Evolutionary conservation across 202 grass and related monocot species (phyloP).

Genomic region (Zoysia matrella): DNA sequence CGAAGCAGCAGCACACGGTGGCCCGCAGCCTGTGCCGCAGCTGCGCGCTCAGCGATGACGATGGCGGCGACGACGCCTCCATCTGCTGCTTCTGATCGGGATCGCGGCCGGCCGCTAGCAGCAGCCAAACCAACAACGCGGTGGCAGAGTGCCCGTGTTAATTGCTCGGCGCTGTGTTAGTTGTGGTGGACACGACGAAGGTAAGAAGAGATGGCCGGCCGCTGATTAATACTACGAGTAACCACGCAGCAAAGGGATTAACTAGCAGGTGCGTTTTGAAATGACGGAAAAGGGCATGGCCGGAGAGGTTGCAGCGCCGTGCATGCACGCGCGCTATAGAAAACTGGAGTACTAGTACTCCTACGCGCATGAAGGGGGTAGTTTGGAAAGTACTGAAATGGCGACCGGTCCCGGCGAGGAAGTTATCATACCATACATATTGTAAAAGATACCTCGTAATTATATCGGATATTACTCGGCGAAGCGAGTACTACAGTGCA

Average conservation of each 20-base stretch:
- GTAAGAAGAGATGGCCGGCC: not conserved
- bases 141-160: not conserved
- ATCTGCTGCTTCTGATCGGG: not conserved
- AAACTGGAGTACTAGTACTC: too few species aligned
- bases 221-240: not conserved
- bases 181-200: conserved; percentile 4
- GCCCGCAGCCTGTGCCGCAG: conserved; percentile 39
- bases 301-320: too few species aligned
- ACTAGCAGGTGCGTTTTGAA: not conserved
- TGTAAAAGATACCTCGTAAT: too few species aligned
- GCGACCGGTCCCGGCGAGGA: too few species aligned
- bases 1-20: conserved; percentile 48
- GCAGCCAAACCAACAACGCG: too few species aligned
- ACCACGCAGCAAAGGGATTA: not conserved
- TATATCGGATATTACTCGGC: too few species aligned
- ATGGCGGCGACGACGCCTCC: conserved; percentile 12
- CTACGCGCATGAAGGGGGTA: too few species aligned
- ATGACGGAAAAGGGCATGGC: too few species aligned
- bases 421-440: too few species aligned
- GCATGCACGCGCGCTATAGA: too few species aligned
- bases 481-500: too few species aligned
- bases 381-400: too few species aligned
- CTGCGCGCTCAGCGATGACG: conserved; percentile 30
- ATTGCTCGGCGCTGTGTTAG: not conserved
- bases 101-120: not conserved